phyloP scores from a whole-genome alignment of 208 protist species.

The Endotrypanum monterogeii region DNA sequence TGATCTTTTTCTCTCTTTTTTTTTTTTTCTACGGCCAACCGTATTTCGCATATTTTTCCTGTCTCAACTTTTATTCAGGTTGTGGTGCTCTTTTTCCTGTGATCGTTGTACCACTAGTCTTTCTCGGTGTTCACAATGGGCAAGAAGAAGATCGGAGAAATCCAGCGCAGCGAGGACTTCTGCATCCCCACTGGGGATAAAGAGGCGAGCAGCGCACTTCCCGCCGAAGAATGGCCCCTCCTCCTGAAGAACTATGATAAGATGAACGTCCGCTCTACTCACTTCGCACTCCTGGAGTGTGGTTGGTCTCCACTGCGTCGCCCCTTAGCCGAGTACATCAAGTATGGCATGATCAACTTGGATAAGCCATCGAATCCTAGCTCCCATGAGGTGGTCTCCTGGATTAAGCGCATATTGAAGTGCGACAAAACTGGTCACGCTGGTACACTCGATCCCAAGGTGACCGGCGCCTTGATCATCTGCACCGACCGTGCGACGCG shows the following conservation, averaged over 20 bases:
- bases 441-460: constrained; percentile 99
- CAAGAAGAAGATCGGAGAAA: constrained; percentile 76
- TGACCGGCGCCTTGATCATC: constrained; percentile 99
- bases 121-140: constrained; percentile 42
- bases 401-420: constrained; percentile 99
- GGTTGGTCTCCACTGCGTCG: constrained; percentile 98
- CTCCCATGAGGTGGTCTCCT: constrained; percentile 99
- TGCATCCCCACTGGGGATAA: constrained; percentile 65
- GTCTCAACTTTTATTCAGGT: background rate
- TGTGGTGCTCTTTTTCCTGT: constrained; percentile 2
- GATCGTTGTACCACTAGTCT: background rate
- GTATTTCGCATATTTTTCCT: background rate
- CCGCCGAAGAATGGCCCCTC: constrained; percentile 97
- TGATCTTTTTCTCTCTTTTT: background rate
- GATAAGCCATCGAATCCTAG: constrained; percentile 99
- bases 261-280: constrained; percentile 96
- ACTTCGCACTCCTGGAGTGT: constrained; percentile 97
- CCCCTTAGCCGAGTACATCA: constrained; percentile 97
- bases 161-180: constrained; percentile 81
- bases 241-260: constrained; percentile 99
- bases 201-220: constrained; percentile 58
- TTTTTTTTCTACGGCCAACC: background rate
- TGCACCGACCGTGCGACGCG: constrained; percentile 99
- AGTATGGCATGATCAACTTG: constrained; percentile 99
- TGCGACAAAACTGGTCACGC: constrained; percentile 99